These are phyloP conservation scores for Chaetomium olivaceum DNA, from an alignment of 2,329 filamentous ascomycete genomes.

Conservation along the genomic window DNA sequence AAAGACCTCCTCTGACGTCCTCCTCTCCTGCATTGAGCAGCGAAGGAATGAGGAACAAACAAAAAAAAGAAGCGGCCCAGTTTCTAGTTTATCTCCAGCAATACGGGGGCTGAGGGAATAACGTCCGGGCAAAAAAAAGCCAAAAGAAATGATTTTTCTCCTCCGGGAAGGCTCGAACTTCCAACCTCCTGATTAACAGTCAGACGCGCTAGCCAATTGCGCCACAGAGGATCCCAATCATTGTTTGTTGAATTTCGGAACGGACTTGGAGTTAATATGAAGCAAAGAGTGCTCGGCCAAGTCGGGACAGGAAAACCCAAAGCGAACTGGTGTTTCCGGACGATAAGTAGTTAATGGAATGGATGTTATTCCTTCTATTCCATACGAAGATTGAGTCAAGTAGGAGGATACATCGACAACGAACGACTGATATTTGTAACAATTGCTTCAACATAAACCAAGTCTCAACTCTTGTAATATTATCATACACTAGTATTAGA, in stretches of 20 bases:
- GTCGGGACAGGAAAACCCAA: neutral
- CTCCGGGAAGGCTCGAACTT: slow-evolving; percentile 33
- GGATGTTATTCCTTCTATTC: too few species aligned
- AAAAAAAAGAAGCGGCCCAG: neutral
- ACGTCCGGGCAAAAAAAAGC: neutral
- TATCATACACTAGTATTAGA: too few species aligned
- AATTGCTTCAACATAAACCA: neutral
- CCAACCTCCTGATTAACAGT: slow-evolving; percentile 51
- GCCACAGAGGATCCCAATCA: slow-evolving; percentile 41
- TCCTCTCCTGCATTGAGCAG: neutral
- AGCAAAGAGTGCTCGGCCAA: too few species aligned
- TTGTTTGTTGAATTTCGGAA: neutral
- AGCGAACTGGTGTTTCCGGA: neutral
- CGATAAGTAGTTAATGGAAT: neutral
- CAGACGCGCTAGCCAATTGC: slow-evolving; percentile 60
- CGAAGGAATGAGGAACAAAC: neutral
- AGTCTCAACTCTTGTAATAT: neutral
- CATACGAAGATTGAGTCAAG: too few species aligned
- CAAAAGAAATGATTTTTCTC: slow-evolving; percentile 14
- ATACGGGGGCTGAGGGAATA: neutral
- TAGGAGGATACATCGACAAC: too few species aligned
- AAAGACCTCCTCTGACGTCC: neutral
- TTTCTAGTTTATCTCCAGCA: neutral
- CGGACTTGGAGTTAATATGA: neutral
- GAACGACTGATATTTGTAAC: too few species aligned